Percentiles rank a stretch among this genome's conserved stretches.
These are phyloP conservation scores for Aspergillus candidus DNA, from an alignment of 2,329 filamentous ascomycete genomes.

Conservation along the genomic window DNA sequence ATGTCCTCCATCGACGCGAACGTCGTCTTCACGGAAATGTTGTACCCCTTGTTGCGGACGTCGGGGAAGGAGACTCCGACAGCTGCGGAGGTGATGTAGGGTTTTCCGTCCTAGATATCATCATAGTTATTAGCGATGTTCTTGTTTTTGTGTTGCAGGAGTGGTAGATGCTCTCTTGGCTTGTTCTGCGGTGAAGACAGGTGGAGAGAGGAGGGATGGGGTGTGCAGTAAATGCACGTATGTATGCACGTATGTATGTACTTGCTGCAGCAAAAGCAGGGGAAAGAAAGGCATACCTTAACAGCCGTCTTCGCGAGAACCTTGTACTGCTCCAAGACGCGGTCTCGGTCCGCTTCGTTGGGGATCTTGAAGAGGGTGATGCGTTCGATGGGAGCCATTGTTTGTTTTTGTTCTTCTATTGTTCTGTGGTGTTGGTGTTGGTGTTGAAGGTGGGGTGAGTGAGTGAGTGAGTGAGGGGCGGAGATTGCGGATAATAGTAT, in stretches of 20 bases:
- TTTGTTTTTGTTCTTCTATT: not conserved
- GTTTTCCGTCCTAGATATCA: conserved; percentile 56
- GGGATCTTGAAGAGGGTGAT: conserved; percentile 51
- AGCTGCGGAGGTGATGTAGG: conserved; percentile 59
- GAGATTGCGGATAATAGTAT: too few relatives aligned
- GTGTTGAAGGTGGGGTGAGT: not conserved
- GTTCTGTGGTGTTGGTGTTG: not conserved
- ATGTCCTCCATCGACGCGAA: conserved; percentile 63
- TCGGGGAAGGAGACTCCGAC: conserved; percentile 53
- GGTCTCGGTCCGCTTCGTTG: conserved; percentile 39
- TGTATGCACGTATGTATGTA: too few relatives aligned
- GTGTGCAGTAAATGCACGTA: too few relatives aligned
- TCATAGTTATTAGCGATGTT: not conserved
- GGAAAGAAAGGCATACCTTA: conserved; percentile 31
- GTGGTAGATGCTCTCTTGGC: not conserved
- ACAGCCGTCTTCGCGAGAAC: conserved; percentile 38
- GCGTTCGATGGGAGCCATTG: conserved; percentile 43
- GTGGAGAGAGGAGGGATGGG: not conserved
- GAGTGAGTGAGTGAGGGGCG: too few relatives aligned
- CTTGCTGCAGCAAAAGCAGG: too few relatives aligned
- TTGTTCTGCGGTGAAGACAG: not conserved
- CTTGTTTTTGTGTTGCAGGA: not conserved
- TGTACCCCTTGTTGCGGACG: conserved; percentile 59
- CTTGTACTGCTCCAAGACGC: conserved; percentile 42
- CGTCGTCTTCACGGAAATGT: conserved; percentile 55